phyloP scores from a whole-genome alignment of 2,329 filamentous ascomycete genomes.

The Xylaria sp. region DNA sequence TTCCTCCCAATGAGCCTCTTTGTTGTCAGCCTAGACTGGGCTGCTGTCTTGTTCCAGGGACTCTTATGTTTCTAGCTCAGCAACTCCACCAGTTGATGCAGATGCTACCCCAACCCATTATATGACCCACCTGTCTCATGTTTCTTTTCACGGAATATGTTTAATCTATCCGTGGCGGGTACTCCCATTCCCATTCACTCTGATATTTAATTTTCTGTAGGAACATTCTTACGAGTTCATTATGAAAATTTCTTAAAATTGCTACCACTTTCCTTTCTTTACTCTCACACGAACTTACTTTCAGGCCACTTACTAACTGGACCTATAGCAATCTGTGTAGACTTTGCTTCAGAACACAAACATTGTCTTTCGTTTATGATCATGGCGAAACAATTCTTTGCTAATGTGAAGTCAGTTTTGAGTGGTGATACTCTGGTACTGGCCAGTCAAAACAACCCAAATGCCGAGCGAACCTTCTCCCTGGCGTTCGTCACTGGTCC shows the following conservation, averaged over 20 bases:
- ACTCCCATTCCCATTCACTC: not conserved
- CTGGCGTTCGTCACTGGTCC: slow-evolving; percentile 93
- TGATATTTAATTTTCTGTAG: not conserved
- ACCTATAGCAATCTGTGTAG: slow-evolving; percentile 36
- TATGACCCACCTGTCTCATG: not conserved
- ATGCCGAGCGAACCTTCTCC: slow-evolving; percentile 85
- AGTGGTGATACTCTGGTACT: slow-evolving; percentile 93
- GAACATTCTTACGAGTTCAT: not conserved
- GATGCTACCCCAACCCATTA: not conserved
- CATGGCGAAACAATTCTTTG: slow-evolving; percentile 63
- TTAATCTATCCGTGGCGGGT: not conserved
- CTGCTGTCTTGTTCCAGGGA: not conserved
- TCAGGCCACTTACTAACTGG: slow-evolving; percentile 33
- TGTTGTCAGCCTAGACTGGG: not conserved
- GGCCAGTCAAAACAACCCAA: slow-evolving; percentile 81
- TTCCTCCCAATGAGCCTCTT: not conserved
- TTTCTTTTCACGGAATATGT: not conserved
- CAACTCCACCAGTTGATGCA: not conserved
- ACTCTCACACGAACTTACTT: not conserved
- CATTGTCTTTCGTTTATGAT: slow-evolving; percentile 53
- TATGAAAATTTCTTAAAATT: not conserved
- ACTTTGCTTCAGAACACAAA: slow-evolving; percentile 35
- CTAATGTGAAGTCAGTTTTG: slow-evolving; percentile 90
- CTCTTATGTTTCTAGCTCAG: not conserved
- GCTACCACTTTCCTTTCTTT: not conserved